Conservation (phyloP, 139 green algal genomes). For the Chlorella vulgaris region DNA sequence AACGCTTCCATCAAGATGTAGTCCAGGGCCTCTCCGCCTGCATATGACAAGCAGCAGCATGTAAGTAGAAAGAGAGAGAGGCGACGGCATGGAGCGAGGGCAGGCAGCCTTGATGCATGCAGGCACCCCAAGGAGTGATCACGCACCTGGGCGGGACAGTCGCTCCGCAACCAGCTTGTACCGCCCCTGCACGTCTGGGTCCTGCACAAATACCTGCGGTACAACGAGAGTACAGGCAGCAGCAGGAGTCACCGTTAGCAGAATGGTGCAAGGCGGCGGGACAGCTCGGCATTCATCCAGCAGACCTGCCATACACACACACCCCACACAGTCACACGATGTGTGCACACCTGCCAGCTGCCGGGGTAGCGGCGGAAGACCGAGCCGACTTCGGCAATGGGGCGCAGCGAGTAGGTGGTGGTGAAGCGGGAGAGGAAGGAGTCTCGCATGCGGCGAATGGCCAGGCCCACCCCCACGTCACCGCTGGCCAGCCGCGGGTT, state of each 20-base stretch:
- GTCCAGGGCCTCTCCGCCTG: constrained; percentile 54
- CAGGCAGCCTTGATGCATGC: background rate
- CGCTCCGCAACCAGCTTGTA: constrained; percentile 56
- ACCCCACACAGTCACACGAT: background rate
- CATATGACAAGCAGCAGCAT: background rate
- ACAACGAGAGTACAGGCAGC: background rate
- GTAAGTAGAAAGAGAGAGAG: background rate
- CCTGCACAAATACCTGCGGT: constrained; percentile 42
- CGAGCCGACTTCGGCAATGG: constrained; percentile 75
- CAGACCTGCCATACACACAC: background rate
- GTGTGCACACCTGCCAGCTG: constrained; percentile 74
- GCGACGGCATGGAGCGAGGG: background rate
- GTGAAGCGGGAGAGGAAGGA: constrained; percentile 83
- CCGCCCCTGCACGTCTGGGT: constrained; percentile 34
- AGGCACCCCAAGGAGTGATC: background rate
- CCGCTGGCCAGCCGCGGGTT: constrained; percentile 91
- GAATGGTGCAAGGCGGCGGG: no score
- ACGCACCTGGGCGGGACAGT: constrained; percentile 28
- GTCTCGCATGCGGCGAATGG: constrained; percentile 79
- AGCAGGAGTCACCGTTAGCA: no score
- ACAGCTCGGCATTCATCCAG: background rate
- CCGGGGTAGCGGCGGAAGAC: constrained; percentile 79
- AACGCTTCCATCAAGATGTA: constrained; percentile 56
- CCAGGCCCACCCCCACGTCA: constrained; percentile 95
- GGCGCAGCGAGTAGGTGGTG: constrained; percentile 88